These are phyloP conservation scores for Sporothrix dimorphospora DNA, from an alignment of 2,329 filamentous ascomycete species.

Conservation along the genomic window DNA sequence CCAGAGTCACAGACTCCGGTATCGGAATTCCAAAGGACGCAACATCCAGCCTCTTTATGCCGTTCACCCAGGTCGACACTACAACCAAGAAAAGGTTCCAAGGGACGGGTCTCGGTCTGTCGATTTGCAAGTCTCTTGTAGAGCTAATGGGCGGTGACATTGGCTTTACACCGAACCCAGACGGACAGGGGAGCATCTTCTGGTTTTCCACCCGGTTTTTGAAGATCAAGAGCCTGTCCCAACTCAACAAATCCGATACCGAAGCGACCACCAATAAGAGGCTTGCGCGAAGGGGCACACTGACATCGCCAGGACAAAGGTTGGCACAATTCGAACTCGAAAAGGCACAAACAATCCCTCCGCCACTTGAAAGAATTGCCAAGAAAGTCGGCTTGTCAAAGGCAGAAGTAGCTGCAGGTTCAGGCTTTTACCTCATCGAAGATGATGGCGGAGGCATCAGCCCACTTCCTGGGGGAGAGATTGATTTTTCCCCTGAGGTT, in stretches of 20 bases:
- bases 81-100: slow-evolving; percentile 96
- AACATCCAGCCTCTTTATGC: slow-evolving; percentile 71
- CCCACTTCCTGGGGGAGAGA: not conserved
- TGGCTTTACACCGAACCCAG: slow-evolving; percentile 85
- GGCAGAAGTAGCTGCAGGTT: slow-evolving; percentile 25
- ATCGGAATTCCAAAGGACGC: slow-evolving; percentile 75
- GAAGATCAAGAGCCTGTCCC: slow-evolving; percentile 41
- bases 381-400: slow-evolving; percentile 21
- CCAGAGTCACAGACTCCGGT: slow-evolving; percentile 73
- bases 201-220: slow-evolving; percentile 72
- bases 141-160: slow-evolving; percentile 95
- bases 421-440: slow-evolving; percentile 23
- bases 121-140: slow-evolving; percentile 91
- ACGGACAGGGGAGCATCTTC: slow-evolving; percentile 88
- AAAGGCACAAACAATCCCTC: slow-evolving; percentile 1
- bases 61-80: slow-evolving; percentile 95
- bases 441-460: not conserved
- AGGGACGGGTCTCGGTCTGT: slow-evolving; percentile 88
- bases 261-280: not conserved
- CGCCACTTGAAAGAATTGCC: slow-evolving; percentile 20
- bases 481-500: not conserved
- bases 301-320: slow-evolving; percentile 15
- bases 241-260: slow-evolving; percentile 33
- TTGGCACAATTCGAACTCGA: slow-evolving; percentile 24
- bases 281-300: not conserved